A percentile compares a stretch with the other conserved stretches of the same genome.
Evolutionary conservation across 2,329 filamentous ascomycete species (phyloP).

Genomic region (Periglandula ipomoeae): DNA sequence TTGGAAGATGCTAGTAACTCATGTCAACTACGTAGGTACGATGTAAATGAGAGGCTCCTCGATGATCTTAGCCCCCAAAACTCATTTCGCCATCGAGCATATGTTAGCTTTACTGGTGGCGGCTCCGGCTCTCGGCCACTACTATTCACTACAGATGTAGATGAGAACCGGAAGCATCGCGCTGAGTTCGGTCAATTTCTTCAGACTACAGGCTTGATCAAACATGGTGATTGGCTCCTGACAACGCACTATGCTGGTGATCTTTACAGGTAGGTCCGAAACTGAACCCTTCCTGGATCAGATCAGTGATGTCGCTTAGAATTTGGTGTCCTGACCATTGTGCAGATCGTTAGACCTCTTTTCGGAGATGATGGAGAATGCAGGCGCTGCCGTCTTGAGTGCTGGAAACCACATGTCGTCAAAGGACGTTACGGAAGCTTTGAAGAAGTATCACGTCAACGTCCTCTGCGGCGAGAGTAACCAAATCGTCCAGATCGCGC

Average conservation of each 20-base stretch:
- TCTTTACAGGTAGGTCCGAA: slow-evolving; percentile 28
- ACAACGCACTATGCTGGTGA: slow-evolving; percentile 25
- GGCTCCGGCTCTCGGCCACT: slow-evolving; percentile 21
- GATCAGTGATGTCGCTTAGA: too few species aligned
- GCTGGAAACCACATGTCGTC: slow-evolving; percentile 22
- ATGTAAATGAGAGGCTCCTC: slow-evolving; percentile 23
- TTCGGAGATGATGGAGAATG: slow-evolving; percentile 30
- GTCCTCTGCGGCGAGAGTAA: slow-evolving; percentile 28
- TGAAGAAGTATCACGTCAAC: slow-evolving; percentile 26
- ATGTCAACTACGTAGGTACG: slow-evolving; percentile 19
- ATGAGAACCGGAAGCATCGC: slow-evolving; percentile 33
- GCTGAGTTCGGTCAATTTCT: slow-evolving; percentile 24
- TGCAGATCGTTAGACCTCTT: slow-evolving; percentile 29
- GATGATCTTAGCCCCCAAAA: slow-evolving; percentile 24
- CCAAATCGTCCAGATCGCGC: slow-evolving; percentile 27
- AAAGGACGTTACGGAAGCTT: slow-evolving; percentile 15
- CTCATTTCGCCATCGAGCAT: slow-evolving; percentile 26
- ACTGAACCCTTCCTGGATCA: background rate
- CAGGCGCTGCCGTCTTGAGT: slow-evolving; percentile 28
- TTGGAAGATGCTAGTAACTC: background rate
- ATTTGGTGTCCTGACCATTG: background rate
- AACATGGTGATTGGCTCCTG: slow-evolving; percentile 28
- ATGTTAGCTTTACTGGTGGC: slow-evolving; percentile 32
- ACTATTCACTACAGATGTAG: slow-evolving; percentile 29
- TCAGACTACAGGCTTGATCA: slow-evolving; percentile 18